Base-by-base conservation (phyloP, 1,284 basidiomycete species). In the Puccinia horiana region DNA sequence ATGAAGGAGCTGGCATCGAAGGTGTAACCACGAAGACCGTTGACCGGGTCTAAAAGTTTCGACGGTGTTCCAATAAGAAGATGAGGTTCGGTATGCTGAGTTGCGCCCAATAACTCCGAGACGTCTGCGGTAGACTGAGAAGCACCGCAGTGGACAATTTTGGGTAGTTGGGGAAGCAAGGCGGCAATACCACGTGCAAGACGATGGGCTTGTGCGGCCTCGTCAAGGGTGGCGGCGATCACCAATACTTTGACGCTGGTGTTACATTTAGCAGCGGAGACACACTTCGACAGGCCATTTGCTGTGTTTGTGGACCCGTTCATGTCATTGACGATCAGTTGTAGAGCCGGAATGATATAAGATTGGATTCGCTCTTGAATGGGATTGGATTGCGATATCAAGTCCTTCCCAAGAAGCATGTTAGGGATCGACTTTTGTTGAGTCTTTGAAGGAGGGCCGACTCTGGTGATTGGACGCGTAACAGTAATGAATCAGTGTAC, bases 341-440 rank as follows among this genome's bases (percentile, higher is more conserved):
- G 85, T 67, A 86, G 70, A 4, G 85, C 83, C 32, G 85, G 86
- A 18, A 86, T 86, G 14, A 86, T 85, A 86, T 99, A 99, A 80
- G 95, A 94, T 44, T 96, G 96, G 85, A 99, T 98, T 69, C 96
- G 91, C 87, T 99, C 96, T 87, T 98, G 96, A 0, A 96, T 98
- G 0, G 96, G 96, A 63, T 96, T 96, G 16, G 96, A 96, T 88
- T 99, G 96, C 8, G 96, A 96, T 84, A 99, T 98, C 85, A 98
- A 96, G 85, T 99, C 97, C 63, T 94, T 91, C 12, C 95, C 94
- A 82, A 94, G 92, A 73, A 98, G 90, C 83, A 99, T 91, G 88
- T 97, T 98, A 0, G 96, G 96, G 80, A 99, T 89, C 58, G 96
- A 95, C 79, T 96, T 92, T 86, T 96, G 95, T 88, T 99, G 96